A percentile compares a stretch with the other conserved stretches of the same genome.
Evolutionary conservation across 306 rosid species (phyloP).

Genomic region (Prunus padus): DNA sequence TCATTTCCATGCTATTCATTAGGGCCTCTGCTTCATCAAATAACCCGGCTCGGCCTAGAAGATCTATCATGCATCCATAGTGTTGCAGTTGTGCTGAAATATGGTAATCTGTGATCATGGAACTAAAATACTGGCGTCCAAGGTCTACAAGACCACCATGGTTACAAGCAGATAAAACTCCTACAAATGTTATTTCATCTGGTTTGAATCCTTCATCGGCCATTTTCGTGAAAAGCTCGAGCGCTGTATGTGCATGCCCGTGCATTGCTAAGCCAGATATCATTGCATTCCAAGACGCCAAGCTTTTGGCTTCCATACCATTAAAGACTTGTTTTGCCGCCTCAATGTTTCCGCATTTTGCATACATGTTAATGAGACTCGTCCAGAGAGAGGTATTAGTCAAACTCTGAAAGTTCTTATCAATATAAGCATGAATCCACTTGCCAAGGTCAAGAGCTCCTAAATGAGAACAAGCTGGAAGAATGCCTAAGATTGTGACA

Average conservation of each 20-base stretch:
- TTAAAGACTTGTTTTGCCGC: conserved; percentile 66
- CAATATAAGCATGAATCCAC: conserved; percentile 81
- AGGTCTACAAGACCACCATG: conserved; percentile 67
- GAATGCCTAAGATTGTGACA: conserved; percentile 70
- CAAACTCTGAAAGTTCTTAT: conserved; percentile 40
- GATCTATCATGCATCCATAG: conserved; percentile 80
- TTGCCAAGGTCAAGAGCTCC: conserved; percentile 89
- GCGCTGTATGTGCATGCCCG: conserved; percentile 61
- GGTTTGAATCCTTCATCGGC: conserved; percentile 46
- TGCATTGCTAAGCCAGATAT: conserved; percentile 73
- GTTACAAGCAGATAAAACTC: conserved; percentile 78
- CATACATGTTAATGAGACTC: conserved; percentile 74
- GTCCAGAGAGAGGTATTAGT: conserved; percentile 61
- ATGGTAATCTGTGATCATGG: conserved; percentile 49
- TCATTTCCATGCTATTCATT: conserved; percentile 61
- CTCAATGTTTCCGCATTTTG: conserved; percentile 72
- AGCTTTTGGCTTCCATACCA: conserved; percentile 40
- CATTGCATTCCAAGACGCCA: conserved; percentile 90
- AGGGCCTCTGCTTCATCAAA: conserved; percentile 69
- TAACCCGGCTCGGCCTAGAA: conserved; percentile 65
- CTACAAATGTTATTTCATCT: conserved; percentile 78
- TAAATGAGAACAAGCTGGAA: conserved; percentile 74
- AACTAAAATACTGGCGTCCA: conserved; percentile 53
- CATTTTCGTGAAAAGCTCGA: conserved; percentile 55
- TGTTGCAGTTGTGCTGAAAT: conserved; percentile 66